Base-by-base conservation (phyloP, 208 protist genomes). In the Leptomonas seymouri region DNA sequence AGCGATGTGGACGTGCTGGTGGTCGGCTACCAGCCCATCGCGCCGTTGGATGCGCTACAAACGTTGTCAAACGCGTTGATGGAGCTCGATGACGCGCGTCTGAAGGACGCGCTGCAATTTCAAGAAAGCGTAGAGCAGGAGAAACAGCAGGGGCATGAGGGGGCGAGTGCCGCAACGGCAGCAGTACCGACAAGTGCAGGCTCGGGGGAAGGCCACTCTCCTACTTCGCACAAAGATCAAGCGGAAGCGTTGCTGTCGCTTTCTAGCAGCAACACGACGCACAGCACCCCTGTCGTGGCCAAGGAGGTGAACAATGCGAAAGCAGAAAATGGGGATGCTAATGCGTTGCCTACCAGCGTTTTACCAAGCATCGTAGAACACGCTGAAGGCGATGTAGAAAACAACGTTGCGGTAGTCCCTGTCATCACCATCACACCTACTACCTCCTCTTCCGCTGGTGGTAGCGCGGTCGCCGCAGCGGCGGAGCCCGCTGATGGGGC, bases 1-100 rank as follows among this genome's bases (percentile, higher is more conserved):
- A 93, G 87, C 54, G 90, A 96, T 49, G 86, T 96, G 68, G 90
- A 96, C 65, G 56, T 96, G n/a, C 78, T 93, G 30, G 82, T 90
- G 27, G 79, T 84, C 0, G 74, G 76, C 31, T 96, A 93, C 54
- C 75, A 93, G 58, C 90, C 90, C 1, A 57, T 80, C n/a, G 54
- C 75, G 14, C 84, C 90, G 28, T 60, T 91, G 31, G 79, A 91
- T 16, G 90, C 90, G n/a, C 77, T 96, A 60, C 78, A 91, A 42
- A 68, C 64, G 5, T 55, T 96, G 3, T 86, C 90, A 4, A 51
- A 60, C n/a, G 84, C 84, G 11, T 73, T 93, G 36, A 54, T 89
- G 58, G 61, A 78, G 53, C 62, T 91, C n/a, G 80, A 85, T 42
- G 80, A 77, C 6, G 45, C 65, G 5, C 59, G 72, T 45, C 54